These are phyloP conservation scores for Penicillium arizonense DNA, from an alignment of 495 filamentous ascomycete species.

Conservation along the genomic window DNA sequence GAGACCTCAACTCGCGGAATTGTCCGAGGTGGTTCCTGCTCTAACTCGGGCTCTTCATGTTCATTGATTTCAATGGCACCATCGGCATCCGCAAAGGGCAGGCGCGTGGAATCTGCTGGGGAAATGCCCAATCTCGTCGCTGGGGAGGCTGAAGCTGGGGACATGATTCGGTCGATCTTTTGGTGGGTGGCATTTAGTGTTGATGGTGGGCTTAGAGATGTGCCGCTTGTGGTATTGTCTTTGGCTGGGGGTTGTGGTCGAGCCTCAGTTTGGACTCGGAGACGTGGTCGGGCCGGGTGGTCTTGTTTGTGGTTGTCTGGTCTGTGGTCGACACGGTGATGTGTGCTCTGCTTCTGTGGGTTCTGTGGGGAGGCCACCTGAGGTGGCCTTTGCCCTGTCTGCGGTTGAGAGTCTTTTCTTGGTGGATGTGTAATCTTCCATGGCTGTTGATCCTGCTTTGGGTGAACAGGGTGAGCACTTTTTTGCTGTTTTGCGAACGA, in stretches of 20 bases:
- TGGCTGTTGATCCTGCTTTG: background rate
- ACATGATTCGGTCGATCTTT: slow-evolving; percentile 13
- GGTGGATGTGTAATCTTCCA: background rate
- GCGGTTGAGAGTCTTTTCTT: slow-evolving; percentile 1
- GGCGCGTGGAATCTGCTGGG: slow-evolving; percentile 9
- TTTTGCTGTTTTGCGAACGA: background rate
- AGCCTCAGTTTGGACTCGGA: background rate
- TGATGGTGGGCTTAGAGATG: slow-evolving; percentile 12
- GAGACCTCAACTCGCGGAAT: slow-evolving; percentile 37
- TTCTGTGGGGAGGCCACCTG: background rate
- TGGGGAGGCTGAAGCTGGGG: slow-evolving; percentile 15
- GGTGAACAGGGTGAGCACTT: background rate
- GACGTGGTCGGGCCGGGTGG: background rate
- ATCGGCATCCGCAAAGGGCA: slow-evolving; percentile 10
- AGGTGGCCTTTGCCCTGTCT: background rate
- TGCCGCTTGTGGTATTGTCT: slow-evolving; percentile 7
- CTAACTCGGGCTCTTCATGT: slow-evolving; percentile 6
- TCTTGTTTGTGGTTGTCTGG: background rate
- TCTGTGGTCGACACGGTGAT: background rate
- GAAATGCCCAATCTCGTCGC: slow-evolving; percentile 6
- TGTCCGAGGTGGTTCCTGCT: background rate
- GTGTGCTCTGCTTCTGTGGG: background rate
- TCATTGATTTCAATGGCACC: slow-evolving; percentile 1
- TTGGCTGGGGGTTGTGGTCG: slow-evolving; percentile 10
- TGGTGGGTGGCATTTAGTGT: slow-evolving; percentile 8